Conservation (phyloP, 768 basidiomycete genomes). For the Kwoniella mangroviensis region DNA sequence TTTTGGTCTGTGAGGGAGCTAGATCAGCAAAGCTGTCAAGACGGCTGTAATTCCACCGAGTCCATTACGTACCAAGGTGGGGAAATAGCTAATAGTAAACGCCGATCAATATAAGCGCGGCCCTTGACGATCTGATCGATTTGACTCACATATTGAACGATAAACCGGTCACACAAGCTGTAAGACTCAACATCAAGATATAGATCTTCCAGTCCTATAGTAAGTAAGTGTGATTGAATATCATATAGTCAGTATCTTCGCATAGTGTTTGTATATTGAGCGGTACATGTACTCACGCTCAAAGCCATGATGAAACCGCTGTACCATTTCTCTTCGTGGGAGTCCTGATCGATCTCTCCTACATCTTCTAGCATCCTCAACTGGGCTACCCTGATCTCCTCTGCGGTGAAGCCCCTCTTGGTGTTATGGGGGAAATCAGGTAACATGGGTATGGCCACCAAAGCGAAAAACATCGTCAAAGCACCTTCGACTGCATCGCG, state of each 20-base stretch:
- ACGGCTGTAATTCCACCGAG: background rate
- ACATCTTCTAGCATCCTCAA: slow-evolving; percentile 23
- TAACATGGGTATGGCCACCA: slow-evolving; percentile 25
- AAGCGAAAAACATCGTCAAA: slow-evolving; percentile 22
- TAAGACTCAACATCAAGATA: slow-evolving; percentile 41
- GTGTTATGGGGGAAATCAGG: slow-evolving; percentile 29
- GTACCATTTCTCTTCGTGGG: slow-evolving; percentile 34
- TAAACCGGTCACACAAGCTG: slow-evolving; percentile 38
- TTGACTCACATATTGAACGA: slow-evolving; percentile 39
- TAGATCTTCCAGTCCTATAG: slow-evolving; percentile 43
- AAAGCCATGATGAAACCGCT: slow-evolving; percentile 35
- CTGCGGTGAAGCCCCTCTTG: slow-evolving; percentile 17
- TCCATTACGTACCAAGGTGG: slow-evolving; percentile 27
- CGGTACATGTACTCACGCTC: slow-evolving; percentile 19
- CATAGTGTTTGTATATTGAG: no score
- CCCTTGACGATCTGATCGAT: background rate
- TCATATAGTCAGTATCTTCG: background rate
- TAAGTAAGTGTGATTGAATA: no score
- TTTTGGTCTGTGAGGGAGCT: slow-evolving; percentile 25
- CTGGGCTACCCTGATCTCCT: slow-evolving; percentile 20
- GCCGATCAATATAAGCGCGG: background rate
- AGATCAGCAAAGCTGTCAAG: background rate
- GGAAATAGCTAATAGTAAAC: slow-evolving; percentile 27
- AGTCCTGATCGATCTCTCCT: slow-evolving; percentile 22
- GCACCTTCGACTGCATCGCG: slow-evolving; percentile 20